A percentile compares a stretch with the other conserved stretches of the same genome.
Conservation (phyloP, 2,329 filamentous ascomycete species). For the Xylariomycetidae sp. region DNA sequence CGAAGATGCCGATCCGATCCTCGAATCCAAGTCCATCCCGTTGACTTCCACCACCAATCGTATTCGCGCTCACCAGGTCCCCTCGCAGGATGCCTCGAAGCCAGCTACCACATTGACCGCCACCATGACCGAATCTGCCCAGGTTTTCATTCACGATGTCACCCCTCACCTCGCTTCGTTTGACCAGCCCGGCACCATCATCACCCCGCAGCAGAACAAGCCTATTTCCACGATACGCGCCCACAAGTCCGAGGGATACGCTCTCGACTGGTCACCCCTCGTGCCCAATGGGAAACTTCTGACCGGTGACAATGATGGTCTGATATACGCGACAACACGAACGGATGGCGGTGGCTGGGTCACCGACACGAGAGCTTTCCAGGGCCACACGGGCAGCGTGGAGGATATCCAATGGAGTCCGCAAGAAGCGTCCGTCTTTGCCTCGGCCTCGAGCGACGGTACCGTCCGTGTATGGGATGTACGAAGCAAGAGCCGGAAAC, state of each 20-base stretch:
- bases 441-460: slow-evolving; percentile 88
- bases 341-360: slow-evolving; percentile 85
- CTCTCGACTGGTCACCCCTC: slow-evolving; percentile 89
- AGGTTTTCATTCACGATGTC: slow-evolving; percentile 90
- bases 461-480: slow-evolving; percentile 96
- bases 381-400: slow-evolving; percentile 76
- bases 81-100: slow-evolving; percentile 61
- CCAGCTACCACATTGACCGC: slow-evolving; percentile 81
- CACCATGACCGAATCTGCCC: slow-evolving; percentile 83
- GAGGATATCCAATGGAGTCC: slow-evolving; percentile 98
- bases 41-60: slow-evolving; percentile 86
- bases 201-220: slow-evolving; percentile 80
- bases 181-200: slow-evolving; percentile 75
- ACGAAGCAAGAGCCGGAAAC: slow-evolving; percentile 79
- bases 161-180: slow-evolving; percentile 85
- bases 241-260: slow-evolving; percentile 92
- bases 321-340: slow-evolving; percentile 82
- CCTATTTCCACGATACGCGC: slow-evolving; percentile 81
- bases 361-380: slow-evolving; percentile 77
- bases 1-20: slow-evolving; percentile 77
- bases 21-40: slow-evolving; percentile 87
- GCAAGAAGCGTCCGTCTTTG: slow-evolving; percentile 86
- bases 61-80: slow-evolving; percentile 78
- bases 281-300: slow-evolving; percentile 77
- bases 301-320: slow-evolving; percentile 84